A percentile compares a stretch with the other conserved stretches of the same genome.
phyloP scores from a whole-genome alignment of 2,329 filamentous ascomycete genomes.

The Fusarium nurragi region DNA sequence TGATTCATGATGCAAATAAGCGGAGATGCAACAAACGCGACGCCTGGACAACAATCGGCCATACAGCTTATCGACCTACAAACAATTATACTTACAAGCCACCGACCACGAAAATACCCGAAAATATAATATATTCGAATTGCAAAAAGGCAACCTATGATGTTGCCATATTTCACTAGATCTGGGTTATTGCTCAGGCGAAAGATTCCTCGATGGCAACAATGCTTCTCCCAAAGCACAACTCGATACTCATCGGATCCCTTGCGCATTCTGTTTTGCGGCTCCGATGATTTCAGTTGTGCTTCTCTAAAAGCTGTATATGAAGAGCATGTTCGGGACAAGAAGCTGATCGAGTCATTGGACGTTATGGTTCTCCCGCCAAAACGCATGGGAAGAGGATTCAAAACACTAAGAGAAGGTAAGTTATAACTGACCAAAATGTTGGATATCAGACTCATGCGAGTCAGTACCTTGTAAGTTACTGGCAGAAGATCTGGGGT shows the following conservation, averaged over 20 bases:
- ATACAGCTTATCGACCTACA: not conserved
- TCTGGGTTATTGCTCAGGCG: constrained; percentile 15
- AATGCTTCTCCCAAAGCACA: constrained; percentile 32
- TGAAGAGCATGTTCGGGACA: constrained; percentile 63
- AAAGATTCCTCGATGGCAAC: constrained; percentile 12
- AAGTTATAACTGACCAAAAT: constrained; percentile 29
- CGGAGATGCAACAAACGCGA: constrained; percentile 50
- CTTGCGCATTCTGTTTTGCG: constrained; percentile 90
- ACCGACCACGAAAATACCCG: not conserved
- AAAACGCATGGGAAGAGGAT: constrained; percentile 79
- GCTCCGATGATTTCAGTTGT: constrained; percentile 90
- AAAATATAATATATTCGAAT: not conserved
- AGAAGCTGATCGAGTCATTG: constrained; percentile 73
- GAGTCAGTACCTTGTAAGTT: constrained; percentile 76
- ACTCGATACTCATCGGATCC: constrained; percentile 58
- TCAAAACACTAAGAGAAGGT: constrained; percentile 75
- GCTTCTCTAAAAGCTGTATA: constrained; percentile 76
- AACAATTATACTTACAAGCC: not conserved
- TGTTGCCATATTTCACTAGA: constrained; percentile 31
- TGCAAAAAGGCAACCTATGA: constrained; percentile 6
- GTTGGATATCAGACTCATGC: not conserved
- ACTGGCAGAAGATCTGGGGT: constrained; percentile 68
- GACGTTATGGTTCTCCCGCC: constrained; percentile 85
- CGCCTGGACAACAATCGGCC: not conserved
- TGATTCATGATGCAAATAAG: constrained; percentile 46